phyloP scores from a whole-genome alignment of 1,139 yeast genomes.

The Saccharomyces pastorianus region DNA sequence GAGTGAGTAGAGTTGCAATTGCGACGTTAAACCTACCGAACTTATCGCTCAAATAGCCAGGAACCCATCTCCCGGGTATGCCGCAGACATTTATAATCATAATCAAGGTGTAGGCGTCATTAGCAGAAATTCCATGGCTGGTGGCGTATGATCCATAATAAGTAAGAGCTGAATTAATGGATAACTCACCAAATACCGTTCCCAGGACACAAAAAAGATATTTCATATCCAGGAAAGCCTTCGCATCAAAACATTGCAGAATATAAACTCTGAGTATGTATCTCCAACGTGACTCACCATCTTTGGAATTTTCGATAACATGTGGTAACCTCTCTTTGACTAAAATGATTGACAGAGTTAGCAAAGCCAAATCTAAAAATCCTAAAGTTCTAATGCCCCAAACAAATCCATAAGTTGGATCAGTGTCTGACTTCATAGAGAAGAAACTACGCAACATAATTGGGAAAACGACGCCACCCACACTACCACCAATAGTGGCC shows the following conservation, averaged over 20 bases:
- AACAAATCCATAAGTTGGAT: slow-evolving; percentile 41
- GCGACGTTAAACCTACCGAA: slow-evolving; percentile 48
- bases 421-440: slow-evolving; percentile 10
- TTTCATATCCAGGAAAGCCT: slow-evolving; percentile 37
- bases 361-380: slow-evolving; percentile 40
- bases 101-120: slow-evolving; percentile 39
- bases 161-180: slow-evolving; percentile 38
- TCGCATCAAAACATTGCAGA: slow-evolving; percentile 37
- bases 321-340: slow-evolving; percentile 37
- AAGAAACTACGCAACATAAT: slow-evolving; percentile 49
- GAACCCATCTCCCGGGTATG: slow-evolving; percentile 42
- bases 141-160: slow-evolving; percentile 46
- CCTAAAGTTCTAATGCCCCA: slow-evolving; percentile 55
- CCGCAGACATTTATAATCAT: slow-evolving; percentile 45
- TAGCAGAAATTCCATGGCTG: slow-evolving; percentile 36
- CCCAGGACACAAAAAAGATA: slow-evolving; percentile 37
- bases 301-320: slow-evolving; percentile 6
- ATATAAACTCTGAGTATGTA: slow-evolving; percentile 17
- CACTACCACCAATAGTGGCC: slow-evolving; percentile 60
- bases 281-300: slow-evolving; percentile 9
- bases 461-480: slow-evolving; percentile 61
- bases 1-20: slow-evolving; percentile 34
- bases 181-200: slow-evolving; percentile 38
- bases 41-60: slow-evolving; percentile 43
- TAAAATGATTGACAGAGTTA: slow-evolving; percentile 34